Base-by-base conservation (phyloP, 2,329 filamentous ascomycete genomes). In the Diaporthe eres region DNA sequence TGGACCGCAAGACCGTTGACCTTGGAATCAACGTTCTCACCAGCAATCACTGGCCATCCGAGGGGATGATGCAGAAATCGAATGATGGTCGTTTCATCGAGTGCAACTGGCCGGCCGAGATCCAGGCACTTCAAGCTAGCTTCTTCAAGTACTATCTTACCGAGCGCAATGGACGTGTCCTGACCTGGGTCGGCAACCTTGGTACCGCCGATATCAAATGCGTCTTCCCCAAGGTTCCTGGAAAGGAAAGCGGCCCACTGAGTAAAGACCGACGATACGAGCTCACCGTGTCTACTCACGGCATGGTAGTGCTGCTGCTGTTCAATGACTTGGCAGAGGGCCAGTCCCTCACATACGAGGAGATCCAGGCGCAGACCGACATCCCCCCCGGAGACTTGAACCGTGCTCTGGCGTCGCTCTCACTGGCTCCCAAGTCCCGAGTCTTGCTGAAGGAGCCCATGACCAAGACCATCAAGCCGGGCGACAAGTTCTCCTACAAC, bases 11-110 rank as follows among this genome's bases (percentile, higher is more conserved):
- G 81, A 91, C 89, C 42, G 91, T 96, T 39, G 97, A 98, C 63
- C 89, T 99, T 34, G 90, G 90, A 68, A 93, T 98, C 84, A 95
- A 92, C 78, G 93, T 99, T 42, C 89, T 99, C 53, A 98, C 96
- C 0, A 96, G 93, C 79, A 98, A 97, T 83, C 96, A 95, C 82
- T 99, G 97, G 97, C 97, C 97, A 2, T 91, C 95, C 79, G 96
- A 98, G 80, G 91, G 95, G 17, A 95, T 98, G 92, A 49, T 55
- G 51, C 58, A 57, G 49, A 74, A 68, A 47, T 34, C 55, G 34
- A 92, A 93, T 10, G 86, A 87, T 22, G 86, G 85, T 17, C 76
- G 82, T 15, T 80, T 83, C 81, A 76, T 85, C 82, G 80, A 87
- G 81, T 95, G 94, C 86, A 92, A 91, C 73, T 98, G 94, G 82